phyloP scores from a whole-genome alignment of 768 basidiomycete genomes.

The Trichaptum fuscoviolaceum region DNA sequence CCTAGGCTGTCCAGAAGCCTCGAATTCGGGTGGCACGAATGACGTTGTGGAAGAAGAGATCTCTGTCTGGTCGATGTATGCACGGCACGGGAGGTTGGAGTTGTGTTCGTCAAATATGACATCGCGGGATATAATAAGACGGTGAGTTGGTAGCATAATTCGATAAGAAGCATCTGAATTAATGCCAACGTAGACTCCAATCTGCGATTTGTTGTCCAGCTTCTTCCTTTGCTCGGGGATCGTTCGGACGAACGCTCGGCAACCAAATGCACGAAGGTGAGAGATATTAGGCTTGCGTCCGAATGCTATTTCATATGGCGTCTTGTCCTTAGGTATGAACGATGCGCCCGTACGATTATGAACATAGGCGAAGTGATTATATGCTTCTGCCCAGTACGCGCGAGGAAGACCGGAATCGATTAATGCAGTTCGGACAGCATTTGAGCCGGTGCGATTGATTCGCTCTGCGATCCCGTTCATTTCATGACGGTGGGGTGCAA shows the following conservation, averaged over 20 bases:
- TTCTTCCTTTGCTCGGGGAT: conserved; percentile 17
- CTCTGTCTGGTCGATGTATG: neutral
- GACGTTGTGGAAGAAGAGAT: too few species aligned
- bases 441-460: conserved; percentile 22
- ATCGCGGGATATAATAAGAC: neutral
- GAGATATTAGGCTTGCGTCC: conserved; percentile 22
- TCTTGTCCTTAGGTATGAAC: conserved; percentile 2
- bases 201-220: conserved; percentile 1
- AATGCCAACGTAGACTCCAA: neutral
- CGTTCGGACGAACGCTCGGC: conserved; percentile 22
- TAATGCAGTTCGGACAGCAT: conserved; percentile 20
- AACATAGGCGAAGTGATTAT: neutral
- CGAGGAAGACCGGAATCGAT: conserved; percentile 18
- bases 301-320: conserved; percentile 17
- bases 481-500: conserved; percentile 23
- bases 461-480: conserved; percentile 29
- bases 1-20: too few species aligned
- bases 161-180: neutral
- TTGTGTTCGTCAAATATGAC: neutral
- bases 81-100: neutral
- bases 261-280: conserved; percentile 27
- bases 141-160: neutral
- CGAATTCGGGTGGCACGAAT: too few species aligned
- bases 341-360: neutral
- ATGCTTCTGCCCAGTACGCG: conserved; percentile 14